A percentile compares a stretch with the other conserved stretches of the same genome.
phyloP scores from a whole-genome alignment of 768 basidiomycete genomes.

The Amanita inopinata region DNA sequence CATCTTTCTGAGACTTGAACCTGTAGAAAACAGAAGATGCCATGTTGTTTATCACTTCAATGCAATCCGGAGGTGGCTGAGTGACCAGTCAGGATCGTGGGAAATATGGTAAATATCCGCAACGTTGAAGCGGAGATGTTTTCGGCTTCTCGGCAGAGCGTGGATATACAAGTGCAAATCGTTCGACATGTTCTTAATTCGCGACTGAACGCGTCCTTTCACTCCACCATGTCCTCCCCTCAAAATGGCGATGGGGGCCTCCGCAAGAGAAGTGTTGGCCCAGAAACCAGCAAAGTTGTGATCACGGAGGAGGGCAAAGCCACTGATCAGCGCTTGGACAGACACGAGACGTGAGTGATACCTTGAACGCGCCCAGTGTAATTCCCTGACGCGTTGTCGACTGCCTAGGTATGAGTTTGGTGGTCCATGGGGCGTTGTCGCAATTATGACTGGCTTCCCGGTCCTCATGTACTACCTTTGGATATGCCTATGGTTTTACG shows the following conservation, averaged over 20 bases:
- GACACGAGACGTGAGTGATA: conserved; percentile 45
- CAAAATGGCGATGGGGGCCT: neutral
- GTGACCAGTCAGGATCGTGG: no score
- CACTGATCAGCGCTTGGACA: conserved; percentile 64
- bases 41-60: conserved; percentile 39
- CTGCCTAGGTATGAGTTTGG: conserved; percentile 84
- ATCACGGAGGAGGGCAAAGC: conserved; percentile 66
- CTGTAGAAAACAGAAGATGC: conserved; percentile 96
- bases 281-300: conserved; percentile 19
- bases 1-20: conserved; percentile 92
- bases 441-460: conserved; percentile 94
- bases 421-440: conserved; percentile 81
- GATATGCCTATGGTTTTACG: conserved; percentile 95
- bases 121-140: no score
- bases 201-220: no score
- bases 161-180: no score
- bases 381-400: conserved; percentile 11
- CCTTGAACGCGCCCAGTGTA: neutral
- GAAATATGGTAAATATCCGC: no score
- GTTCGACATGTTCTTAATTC: no score
- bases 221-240: conserved; percentile 4
- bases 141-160: no score
- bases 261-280: conserved; percentile 11
- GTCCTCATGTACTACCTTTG: conserved; percentile 97
- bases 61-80: no score